Conservation (phyloP, 106 monocot species). For the Iris macrosiphon region DNA sequence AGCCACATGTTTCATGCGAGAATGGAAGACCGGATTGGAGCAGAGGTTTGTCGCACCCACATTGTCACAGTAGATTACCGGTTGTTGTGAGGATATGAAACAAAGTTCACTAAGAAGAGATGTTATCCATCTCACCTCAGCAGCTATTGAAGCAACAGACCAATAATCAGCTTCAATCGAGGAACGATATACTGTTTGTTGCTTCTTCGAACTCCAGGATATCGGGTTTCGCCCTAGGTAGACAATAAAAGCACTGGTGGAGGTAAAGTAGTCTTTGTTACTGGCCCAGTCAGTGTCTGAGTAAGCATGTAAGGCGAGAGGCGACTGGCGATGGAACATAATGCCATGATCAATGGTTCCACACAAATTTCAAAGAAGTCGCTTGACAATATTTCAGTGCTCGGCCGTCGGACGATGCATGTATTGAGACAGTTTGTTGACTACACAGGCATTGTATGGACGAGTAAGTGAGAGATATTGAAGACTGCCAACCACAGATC, state of each 20-base stretch:
- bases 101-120: background rate
- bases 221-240: background rate
- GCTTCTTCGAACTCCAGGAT: background rate
- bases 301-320: background rate
- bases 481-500: background rate
- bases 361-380: background rate
- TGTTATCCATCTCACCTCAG: too few species aligned
- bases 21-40: background rate
- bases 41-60: background rate
- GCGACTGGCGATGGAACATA: background rate
- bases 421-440: slow-evolving; percentile 1
- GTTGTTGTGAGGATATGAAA: background rate
- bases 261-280: background rate
- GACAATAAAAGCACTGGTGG: background rate
- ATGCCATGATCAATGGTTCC: background rate
- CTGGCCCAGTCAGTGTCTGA: background rate
- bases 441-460: background rate
- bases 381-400: background rate
- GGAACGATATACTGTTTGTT: background rate
- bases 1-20: background rate
- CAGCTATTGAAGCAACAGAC: background rate
- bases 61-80: background rate
- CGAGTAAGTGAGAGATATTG: slow-evolving; percentile 1
- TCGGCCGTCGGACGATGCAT: background rate
- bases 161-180: background rate